Percentiles rank a stretch among this genome's conserved stretches.
Conservation (phyloP, 2,329 filamentous ascomycete genomes). For the Nigrospora sphaerica region DNA sequence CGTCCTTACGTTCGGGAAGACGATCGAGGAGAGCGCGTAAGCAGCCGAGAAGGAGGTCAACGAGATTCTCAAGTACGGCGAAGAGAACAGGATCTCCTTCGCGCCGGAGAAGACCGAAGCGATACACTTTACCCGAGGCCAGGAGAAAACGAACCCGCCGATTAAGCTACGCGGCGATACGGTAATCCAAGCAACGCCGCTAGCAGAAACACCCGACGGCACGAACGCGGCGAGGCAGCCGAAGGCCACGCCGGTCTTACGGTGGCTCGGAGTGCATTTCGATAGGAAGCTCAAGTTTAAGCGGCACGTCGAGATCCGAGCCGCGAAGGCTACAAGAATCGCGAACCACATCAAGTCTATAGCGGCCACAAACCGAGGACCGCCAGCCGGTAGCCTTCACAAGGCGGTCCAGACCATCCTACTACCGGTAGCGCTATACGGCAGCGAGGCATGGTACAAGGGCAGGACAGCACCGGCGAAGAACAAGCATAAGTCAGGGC, state of each 20-base stretch:
- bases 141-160: background rate
- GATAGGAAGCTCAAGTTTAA: conserved; percentile 9
- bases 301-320: conserved; percentile 8
- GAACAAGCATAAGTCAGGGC: background rate
- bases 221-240: too few species aligned
- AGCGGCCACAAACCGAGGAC: background rate
- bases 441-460: too few species aligned
- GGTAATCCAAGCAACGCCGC: background rate
- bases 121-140: too few species aligned
- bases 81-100: conserved; percentile 10
- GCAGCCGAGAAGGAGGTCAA: conserved; percentile 4
- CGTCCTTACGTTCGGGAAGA: conserved; percentile 9
- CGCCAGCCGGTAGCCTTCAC: background rate
- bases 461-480: background rate
- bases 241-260: too few species aligned
- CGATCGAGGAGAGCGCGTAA: conserved; percentile 6
- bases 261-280: conserved; percentile 13
- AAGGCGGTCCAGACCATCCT: too few species aligned
- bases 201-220: too few species aligned
- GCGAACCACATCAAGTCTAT: conserved; percentile 2
- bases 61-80: conserved; percentile 8
- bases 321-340: conserved; percentile 6
- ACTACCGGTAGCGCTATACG: too few species aligned
- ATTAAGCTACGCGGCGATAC: conserved; percentile 2
- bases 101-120: conserved; percentile 12